Conservation (phyloP, 768 basidiomycete genomes). For the Termitomyces sp. region DNA sequence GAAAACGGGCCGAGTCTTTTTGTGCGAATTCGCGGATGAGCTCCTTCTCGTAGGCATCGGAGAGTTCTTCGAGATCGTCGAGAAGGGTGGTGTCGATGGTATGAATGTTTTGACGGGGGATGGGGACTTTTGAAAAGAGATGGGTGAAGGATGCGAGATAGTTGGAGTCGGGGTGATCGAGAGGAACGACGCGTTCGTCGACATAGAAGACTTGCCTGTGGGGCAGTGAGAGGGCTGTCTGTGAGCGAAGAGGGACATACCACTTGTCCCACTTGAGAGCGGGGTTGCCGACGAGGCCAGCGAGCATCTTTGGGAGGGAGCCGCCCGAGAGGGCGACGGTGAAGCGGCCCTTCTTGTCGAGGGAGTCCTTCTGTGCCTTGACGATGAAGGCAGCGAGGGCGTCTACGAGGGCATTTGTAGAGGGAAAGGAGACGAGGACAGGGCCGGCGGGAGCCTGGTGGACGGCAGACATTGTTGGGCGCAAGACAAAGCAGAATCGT, state of each 20-base stretch:
- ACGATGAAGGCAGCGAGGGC: constrained; percentile 78
- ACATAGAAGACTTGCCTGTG: constrained; percentile 95
- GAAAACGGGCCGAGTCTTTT: constrained; percentile 92
- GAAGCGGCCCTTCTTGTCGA: constrained; percentile 87
- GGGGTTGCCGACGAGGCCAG: constrained; percentile 55
- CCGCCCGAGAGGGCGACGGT: constrained; percentile 93
- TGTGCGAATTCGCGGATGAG: constrained; percentile 90
- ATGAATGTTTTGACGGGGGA: constrained; percentile 75
- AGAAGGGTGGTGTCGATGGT: constrained; percentile 65
- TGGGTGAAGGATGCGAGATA: constrained; percentile 66
- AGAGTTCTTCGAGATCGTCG: constrained; percentile 72
- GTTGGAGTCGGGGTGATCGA: constrained; percentile 92
- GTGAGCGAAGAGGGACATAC: constrained; percentile 34
- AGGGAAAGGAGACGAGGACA: constrained; percentile 66
- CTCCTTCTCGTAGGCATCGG: constrained; percentile 74
- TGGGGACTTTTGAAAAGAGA: constrained; percentile 80
- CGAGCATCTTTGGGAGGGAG: constrained; percentile 79
- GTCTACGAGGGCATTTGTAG: constrained; percentile 45
- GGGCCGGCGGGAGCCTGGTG: constrained; percentile 61
- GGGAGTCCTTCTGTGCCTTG: constrained; percentile 83
- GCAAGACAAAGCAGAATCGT: not conserved
- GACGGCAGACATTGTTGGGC: constrained; percentile 25
- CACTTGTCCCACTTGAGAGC: constrained; percentile 92
- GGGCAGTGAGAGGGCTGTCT: not conserved
- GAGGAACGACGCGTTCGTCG: constrained; percentile 92